Conservation (phyloP, 768 basidiomycete species). For the Sporobolomyces roseus region DNA sequence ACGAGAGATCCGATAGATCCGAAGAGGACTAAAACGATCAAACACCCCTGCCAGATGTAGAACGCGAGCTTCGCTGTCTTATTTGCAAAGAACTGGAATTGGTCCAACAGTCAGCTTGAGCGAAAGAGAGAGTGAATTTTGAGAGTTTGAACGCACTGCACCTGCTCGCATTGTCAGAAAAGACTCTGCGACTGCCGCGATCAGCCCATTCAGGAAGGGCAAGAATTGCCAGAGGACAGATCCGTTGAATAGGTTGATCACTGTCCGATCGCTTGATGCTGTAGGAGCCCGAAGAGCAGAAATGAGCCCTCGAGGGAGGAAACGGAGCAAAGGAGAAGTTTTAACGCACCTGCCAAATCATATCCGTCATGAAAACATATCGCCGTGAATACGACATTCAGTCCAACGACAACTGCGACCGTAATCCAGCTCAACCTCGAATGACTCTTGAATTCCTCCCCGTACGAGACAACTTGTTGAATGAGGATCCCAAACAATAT, state of each 20-base stretch:
- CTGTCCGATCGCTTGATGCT: not conserved
- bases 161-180: constrained; percentile 3
- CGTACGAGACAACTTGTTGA: not conserved
- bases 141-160: not conserved
- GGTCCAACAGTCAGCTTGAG: not conserved
- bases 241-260: not conserved
- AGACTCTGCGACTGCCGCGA: not conserved
- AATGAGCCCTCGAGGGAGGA: too few species aligned
- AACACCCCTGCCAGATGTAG: not conserved
- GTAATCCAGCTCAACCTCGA: not conserved
- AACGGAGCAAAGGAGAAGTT: not conserved
- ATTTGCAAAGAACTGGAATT: constrained; percentile 9
- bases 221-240: not conserved
- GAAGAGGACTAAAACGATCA: constrained; percentile 5
- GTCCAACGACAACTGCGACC: not conserved
- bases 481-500: constrained; percentile 4
- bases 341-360: not conserved
- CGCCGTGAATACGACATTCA: constrained; percentile 15
- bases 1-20: not conserved
- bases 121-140: not conserved
- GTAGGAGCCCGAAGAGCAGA: too few species aligned
- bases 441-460: not conserved
- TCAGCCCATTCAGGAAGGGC: not conserved
- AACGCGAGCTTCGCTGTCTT: not conserved
- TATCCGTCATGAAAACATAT: constrained; percentile 17